phyloP scores from a whole-genome alignment of 768 basidiomycete species.

The Boletus reticuloceps region DNA sequence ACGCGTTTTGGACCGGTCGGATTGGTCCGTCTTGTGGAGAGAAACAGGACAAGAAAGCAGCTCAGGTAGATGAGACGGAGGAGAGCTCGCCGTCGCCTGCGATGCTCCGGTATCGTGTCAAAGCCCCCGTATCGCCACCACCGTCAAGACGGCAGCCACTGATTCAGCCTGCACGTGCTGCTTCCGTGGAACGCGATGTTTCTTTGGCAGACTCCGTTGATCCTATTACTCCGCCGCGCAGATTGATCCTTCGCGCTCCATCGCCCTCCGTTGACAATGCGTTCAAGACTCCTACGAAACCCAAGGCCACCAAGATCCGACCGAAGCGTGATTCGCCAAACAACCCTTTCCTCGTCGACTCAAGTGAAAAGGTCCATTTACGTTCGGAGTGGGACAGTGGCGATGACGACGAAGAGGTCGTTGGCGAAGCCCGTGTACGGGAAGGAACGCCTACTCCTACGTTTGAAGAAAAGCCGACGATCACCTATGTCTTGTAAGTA shows the following conservation, averaged over 20 bases:
- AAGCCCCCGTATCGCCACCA: slow-evolving; percentile 61
- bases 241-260: slow-evolving; percentile 19
- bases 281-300: slow-evolving; percentile 41
- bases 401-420: slow-evolving; percentile 36
- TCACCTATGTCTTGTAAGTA: slow-evolving; percentile 75
- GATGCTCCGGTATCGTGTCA: slow-evolving; percentile 31
- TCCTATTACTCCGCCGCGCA: slow-evolving; percentile 27
- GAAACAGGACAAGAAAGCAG: slow-evolving; percentile 4
- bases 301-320: slow-evolving; percentile 33
- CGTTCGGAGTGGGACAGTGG: slow-evolving; percentile 32
- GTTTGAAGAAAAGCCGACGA: slow-evolving; percentile 54
- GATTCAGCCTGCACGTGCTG: slow-evolving; percentile 25
- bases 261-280: slow-evolving; percentile 14
- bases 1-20: slow-evolving; percentile 28
- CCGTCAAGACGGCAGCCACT: slow-evolving; percentile 53
- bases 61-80: slow-evolving; percentile 8
- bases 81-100: slow-evolving; percentile 36
- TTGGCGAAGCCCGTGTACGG: slow-evolving; percentile 33
- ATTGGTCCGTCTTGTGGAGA: slow-evolving; percentile 12
- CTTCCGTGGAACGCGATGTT: slow-evolving; percentile 21
- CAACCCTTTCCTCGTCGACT: slow-evolving; percentile 63
- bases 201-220: slow-evolving; percentile 8
- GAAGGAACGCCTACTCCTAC: slow-evolving; percentile 37
- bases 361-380: slow-evolving; percentile 16
- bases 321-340: slow-evolving; percentile 61